These are phyloP conservation scores for Calocybe cyanea DNA, from an alignment of 768 basidiomycete species.

Conservation along the genomic window DNA sequence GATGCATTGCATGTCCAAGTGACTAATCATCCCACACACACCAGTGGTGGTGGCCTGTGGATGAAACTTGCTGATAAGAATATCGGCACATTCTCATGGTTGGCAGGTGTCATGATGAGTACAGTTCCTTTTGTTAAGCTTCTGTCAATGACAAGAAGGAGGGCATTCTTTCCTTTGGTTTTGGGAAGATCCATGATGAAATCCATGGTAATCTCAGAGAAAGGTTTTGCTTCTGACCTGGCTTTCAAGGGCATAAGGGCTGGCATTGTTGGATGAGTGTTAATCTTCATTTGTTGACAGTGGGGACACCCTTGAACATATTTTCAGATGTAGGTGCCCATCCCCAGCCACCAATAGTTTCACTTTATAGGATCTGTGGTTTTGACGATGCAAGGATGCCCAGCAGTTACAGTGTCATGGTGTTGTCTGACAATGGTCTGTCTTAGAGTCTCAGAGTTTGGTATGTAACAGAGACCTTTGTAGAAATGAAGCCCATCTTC, in stretches of 20 bases:
- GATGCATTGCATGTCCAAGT: too few relatives aligned
- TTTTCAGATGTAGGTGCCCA: slow-evolving; percentile 1
- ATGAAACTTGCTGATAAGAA: too few relatives aligned
- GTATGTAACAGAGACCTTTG: slow-evolving; percentile 10
- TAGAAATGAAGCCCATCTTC: background rate
- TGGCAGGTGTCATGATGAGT: slow-evolving; percentile 17
- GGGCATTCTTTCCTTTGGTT: slow-evolving; percentile 24
- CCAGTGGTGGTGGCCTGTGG: too few relatives aligned
- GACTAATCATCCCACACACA: too few relatives aligned
- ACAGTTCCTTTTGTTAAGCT: slow-evolving; percentile 12
- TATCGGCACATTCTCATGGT: slow-evolving; percentile 7
- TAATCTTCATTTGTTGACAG: slow-evolving; percentile 4
- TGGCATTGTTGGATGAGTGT: slow-evolving; percentile 5
- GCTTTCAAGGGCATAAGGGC: slow-evolving; percentile 26
- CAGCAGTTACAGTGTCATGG: slow-evolving; percentile 24
- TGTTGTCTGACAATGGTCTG: slow-evolving; percentile 14
- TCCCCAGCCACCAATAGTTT: slow-evolving; percentile 7
- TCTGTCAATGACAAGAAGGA: slow-evolving; percentile 25
- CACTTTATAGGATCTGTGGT: slow-evolving; percentile 18
- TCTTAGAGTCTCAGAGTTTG: slow-evolving; percentile 12
- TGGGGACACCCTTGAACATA: slow-evolving; percentile 3
- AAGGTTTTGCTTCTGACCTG: slow-evolving; percentile 20
- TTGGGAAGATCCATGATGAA: slow-evolving; percentile 26
- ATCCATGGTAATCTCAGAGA: background rate
- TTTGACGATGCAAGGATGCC: slow-evolving; percentile 27